A percentile compares a stretch with the other conserved stretches of the same genome.
Evolutionary conservation across 148 eudicot species (phyloP).

Genomic region (Rhododendron simsii): DNA sequence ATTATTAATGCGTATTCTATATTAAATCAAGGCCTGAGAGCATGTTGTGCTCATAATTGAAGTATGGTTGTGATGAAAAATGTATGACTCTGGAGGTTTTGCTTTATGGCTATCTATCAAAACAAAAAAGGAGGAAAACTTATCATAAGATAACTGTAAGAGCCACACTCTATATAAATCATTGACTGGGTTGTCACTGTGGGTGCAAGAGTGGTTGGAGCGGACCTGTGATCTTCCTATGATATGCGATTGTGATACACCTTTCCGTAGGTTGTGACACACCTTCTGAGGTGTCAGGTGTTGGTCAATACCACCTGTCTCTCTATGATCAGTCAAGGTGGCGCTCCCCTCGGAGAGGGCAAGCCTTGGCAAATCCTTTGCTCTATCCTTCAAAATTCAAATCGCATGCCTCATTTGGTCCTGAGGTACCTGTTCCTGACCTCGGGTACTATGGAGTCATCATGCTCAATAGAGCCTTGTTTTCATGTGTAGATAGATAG

Average conservation of each 20-base stretch:
- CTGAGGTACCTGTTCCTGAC: neutral
- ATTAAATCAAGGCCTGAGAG: neutral
- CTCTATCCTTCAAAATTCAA: neutral
- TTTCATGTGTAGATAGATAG: neutral
- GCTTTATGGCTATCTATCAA: neutral
- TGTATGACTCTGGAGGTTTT: neutral
- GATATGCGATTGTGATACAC: neutral
- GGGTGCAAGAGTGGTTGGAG: neutral
- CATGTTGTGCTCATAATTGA: neutral
- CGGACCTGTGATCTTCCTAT: neutral
- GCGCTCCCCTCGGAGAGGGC: neutral
- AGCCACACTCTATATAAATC: neutral
- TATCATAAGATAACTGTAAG: neutral
- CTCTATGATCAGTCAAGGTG: neutral
- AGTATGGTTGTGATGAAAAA: neutral
- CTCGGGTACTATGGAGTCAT: neutral
- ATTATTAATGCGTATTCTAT: neutral
- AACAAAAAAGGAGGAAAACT: neutral
- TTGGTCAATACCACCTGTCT: neutral
- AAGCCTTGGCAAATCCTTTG: neutral
- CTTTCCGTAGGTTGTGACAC: neutral
- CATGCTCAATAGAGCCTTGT: neutral
- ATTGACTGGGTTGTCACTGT: neutral
- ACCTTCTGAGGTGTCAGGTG: neutral
- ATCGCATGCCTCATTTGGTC: neutral